A percentile compares a stretch with the other conserved stretches of the same genome.
Conservation (phyloP, 1,284 basidiomycete genomes). For the Phenoliferia sp. region DNA sequence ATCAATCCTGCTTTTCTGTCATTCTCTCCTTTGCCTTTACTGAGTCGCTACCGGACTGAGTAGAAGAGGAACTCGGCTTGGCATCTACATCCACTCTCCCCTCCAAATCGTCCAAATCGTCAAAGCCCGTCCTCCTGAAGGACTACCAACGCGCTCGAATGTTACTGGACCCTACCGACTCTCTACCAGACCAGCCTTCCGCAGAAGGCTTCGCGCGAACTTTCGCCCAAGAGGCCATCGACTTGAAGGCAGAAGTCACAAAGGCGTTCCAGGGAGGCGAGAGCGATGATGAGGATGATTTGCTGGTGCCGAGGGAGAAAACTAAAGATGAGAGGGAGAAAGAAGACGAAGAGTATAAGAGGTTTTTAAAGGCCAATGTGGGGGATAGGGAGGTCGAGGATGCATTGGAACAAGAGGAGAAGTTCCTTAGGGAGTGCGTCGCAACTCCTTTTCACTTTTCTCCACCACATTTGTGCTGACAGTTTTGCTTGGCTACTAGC, state of each 20-base stretch:
- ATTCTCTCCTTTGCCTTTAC: too few relatives aligned
- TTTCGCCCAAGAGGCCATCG: conserved; percentile 61
- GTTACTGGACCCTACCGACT: conserved; percentile 35
- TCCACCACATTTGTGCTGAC: too few relatives aligned
- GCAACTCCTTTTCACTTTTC: not conserved
- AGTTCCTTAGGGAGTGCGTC: conserved; percentile 83
- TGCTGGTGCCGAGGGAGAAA: conserved; percentile 65
- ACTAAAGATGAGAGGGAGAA: conserved; percentile 67
- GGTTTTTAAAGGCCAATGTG: conserved; percentile 29
- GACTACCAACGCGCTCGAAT: conserved; percentile 48
- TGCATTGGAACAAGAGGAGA: conserved; percentile 44
- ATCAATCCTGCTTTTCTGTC: not conserved
- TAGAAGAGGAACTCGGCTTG: conserved; percentile 39
- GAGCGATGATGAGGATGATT: conserved; percentile 53
- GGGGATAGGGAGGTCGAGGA: conserved; percentile 29
- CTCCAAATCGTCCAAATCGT: conserved; percentile 49
- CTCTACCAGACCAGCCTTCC: conserved; percentile 12
- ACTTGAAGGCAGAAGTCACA: conserved; percentile 74
- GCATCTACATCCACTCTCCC: conserved; percentile 42
- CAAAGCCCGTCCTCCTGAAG: conserved; percentile 46
- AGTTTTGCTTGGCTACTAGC: conserved; percentile 52
- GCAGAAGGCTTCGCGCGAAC: conserved; percentile 9
- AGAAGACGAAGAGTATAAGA: conserved; percentile 59
- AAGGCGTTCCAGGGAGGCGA: conserved; percentile 62
- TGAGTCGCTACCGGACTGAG: too few relatives aligned